These are phyloP conservation scores for Fusarium sp. DNA, from an alignment of 2,329 filamentous ascomycete genomes.

Conservation along the genomic window DNA sequence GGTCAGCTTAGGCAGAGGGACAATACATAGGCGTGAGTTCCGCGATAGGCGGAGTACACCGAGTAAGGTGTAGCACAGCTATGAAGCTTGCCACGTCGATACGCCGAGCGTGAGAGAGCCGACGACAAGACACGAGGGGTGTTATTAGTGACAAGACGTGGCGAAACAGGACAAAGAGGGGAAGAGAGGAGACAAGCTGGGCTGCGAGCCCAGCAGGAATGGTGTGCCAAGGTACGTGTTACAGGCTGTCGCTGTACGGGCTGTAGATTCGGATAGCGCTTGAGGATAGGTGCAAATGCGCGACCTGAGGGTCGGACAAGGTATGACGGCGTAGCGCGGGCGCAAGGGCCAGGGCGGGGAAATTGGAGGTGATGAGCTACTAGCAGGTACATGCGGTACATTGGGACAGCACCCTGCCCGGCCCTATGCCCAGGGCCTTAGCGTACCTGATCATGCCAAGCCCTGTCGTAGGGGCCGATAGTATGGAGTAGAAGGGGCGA, in stretches of 20 bases:
- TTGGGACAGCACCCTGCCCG: not conserved
- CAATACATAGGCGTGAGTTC: not conserved
- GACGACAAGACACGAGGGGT: constrained; percentile 21
- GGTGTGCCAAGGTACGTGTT: constrained; percentile 39
- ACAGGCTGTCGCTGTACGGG: constrained; percentile 12
- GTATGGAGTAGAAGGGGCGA: constrained; percentile 7
- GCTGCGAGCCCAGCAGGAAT: constrained; percentile 27
- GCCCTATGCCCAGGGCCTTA: not conserved
- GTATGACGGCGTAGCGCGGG: constrained; percentile 48
- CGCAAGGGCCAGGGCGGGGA: constrained; percentile 52
- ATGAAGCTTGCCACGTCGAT: constrained; percentile 34
- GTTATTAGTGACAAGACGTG: constrained; percentile 26
- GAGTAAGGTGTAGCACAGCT: constrained; percentile 25
- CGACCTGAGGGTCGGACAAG: constrained; percentile 31
- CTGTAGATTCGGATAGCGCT: constrained; percentile 11
- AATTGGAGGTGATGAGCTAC: constrained; percentile 50
- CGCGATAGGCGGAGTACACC: constrained; percentile 21
- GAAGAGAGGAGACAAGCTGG: constrained; percentile 39
- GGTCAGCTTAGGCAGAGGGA: not conserved
- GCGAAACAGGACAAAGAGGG: constrained; percentile 40
- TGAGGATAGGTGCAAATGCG: constrained; percentile 25
- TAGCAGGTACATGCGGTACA: constrained; percentile 24
- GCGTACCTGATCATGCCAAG: constrained; percentile 26
- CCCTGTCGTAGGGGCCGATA: not conserved
- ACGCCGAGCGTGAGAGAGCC: constrained; percentile 7